Evolutionary conservation across 2,329 filamentous ascomycete genomes (phyloP).

Genomic region (Aspergillus fischeri): DNA sequence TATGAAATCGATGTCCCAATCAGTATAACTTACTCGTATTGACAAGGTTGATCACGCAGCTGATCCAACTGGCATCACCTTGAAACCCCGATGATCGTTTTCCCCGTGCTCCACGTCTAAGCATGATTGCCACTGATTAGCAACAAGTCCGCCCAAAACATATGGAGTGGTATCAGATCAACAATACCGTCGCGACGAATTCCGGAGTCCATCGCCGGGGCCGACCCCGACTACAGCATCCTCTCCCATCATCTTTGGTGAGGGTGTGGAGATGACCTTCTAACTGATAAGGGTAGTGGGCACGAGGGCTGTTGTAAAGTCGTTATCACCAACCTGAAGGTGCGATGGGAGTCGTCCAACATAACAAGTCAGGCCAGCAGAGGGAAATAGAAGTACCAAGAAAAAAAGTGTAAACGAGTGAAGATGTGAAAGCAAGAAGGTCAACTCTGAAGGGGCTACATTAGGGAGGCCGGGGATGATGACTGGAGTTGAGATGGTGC

Average conservation of each 20-base stretch:
- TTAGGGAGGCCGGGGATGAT: not conserved
- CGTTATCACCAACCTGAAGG: slow-evolving; percentile 9
- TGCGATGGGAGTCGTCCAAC: slow-evolving; percentile 13
- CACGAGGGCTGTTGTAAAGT: slow-evolving; percentile 4
- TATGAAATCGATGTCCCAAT: not conserved
- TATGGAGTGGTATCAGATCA: not conserved
- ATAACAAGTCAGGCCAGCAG: slow-evolving; percentile 26
- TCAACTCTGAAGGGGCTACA: not conserved
- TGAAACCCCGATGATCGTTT: slow-evolving; percentile 65
- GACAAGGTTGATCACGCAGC: slow-evolving; percentile 89
- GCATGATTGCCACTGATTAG: slow-evolving; percentile 2
- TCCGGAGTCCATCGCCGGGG: slow-evolving; percentile 20
- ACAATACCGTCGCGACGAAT: slow-evolving; percentile 29
- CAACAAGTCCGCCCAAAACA: not conserved
- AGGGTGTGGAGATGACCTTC: not conserved
- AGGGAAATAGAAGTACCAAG: slow-evolving; percentile 6
- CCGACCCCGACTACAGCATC: slow-evolving; percentile 27
- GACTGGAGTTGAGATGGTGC: not conserved
- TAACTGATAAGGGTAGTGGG: slow-evolving; percentile 2
- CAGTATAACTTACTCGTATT: slow-evolving; percentile 70
- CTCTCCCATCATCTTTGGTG: slow-evolving; percentile 27
- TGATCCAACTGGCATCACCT: slow-evolving; percentile 81
- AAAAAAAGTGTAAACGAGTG: not conserved
- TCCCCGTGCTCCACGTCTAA: slow-evolving; percentile 43
- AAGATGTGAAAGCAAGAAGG: not conserved